These are phyloP conservation scores for Gossypium lobatum DNA, from an alignment of 441 rosid species.

Conservation along the genomic window DNA sequence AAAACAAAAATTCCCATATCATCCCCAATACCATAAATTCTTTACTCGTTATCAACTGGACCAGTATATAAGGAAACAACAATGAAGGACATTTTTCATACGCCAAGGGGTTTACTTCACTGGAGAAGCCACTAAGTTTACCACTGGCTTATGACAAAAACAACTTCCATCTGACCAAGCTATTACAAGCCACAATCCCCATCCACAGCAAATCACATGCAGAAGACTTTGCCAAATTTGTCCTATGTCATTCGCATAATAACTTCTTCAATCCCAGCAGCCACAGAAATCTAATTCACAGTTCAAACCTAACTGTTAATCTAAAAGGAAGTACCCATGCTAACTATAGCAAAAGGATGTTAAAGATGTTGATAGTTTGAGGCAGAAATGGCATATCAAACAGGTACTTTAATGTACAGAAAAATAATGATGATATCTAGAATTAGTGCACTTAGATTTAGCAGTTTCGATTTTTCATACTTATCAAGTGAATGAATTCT, in stretches of 20 bases:
- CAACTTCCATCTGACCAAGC: neutral
- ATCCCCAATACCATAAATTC: neutral
- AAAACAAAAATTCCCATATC: neutral
- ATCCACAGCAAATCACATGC: slow-evolving; percentile 5
- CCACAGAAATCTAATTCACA: neutral
- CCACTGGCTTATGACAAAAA: slow-evolving; percentile 2
- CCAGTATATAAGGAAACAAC: neutral
- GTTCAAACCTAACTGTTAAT: neutral
- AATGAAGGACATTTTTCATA: neutral
- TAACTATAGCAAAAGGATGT: neutral
- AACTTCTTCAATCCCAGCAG: neutral
- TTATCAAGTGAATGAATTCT: neutral
- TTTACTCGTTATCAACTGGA: neutral
- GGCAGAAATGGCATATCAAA: neutral
- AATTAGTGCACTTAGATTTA: neutral
- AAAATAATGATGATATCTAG: neutral
- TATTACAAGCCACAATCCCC: neutral
- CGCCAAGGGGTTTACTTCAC: neutral
- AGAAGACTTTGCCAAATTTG: neutral
- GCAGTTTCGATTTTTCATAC: neutral
- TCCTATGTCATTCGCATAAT: neutral
- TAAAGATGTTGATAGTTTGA: neutral
- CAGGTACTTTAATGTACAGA: neutral
- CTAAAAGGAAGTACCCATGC: neutral
- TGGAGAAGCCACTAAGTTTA: neutral